Evolutionary conservation across 495 filamentous ascomycete species (phyloP).

Genomic region (Podospora appendiculata): DNA sequence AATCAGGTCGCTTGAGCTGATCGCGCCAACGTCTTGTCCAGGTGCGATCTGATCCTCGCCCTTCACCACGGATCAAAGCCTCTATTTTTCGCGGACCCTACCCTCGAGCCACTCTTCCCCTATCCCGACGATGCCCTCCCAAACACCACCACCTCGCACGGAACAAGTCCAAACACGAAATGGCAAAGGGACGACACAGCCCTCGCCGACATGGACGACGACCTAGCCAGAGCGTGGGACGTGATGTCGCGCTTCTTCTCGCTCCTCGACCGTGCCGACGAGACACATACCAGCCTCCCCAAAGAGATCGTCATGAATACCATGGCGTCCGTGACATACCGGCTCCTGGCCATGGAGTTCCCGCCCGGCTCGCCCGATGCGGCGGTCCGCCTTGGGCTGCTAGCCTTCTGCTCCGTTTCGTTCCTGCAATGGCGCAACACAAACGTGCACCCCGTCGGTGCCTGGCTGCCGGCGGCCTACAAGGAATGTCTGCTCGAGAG

Average conservation of each 20-base stretch:
- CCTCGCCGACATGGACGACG: conserved; percentile 4
- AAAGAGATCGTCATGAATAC: conserved; percentile 23
- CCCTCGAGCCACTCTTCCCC: conserved; percentile 18
- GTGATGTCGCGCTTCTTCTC: conserved; percentile 27
- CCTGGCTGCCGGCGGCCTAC: conserved; percentile 13
- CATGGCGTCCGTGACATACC: conserved; percentile 37
- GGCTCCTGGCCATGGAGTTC: conserved; percentile 27
- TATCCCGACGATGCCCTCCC: background rate
- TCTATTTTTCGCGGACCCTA: conserved; percentile 22
- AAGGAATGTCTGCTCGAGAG: conserved; percentile 5
- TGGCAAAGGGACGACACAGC: background rate
- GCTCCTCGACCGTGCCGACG: conserved; percentile 25
- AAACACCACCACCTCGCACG: background rate
- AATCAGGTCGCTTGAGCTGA: no score
- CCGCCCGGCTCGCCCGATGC: conserved; percentile 21
- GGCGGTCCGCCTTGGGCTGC: conserved; percentile 29
- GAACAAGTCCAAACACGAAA: no score
- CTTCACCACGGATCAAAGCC: conserved; percentile 18
- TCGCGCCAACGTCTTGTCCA: conserved; percentile 1
- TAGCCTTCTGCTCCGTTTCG: conserved; percentile 28
- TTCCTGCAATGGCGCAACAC: conserved; percentile 32
- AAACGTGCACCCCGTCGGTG: conserved; percentile 1
- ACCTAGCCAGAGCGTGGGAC: conserved; percentile 24
- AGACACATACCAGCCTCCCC: conserved; percentile 14
- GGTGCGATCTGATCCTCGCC: conserved; percentile 26